Conservation (phyloP, 768 basidiomycete species). For the Sistotremastrum niveocremeum region DNA sequence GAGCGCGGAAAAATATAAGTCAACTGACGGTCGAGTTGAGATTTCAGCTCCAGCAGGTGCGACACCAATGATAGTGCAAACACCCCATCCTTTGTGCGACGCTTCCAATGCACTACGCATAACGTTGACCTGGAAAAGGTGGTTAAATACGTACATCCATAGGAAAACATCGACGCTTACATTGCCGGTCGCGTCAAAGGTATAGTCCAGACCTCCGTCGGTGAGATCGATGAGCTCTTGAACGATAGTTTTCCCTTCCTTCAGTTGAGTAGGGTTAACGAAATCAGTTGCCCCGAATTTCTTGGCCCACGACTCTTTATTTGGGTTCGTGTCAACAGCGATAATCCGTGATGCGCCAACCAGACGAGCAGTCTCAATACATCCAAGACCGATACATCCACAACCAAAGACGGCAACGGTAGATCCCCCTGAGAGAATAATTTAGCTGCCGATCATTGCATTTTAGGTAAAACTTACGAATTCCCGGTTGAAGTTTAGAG, state of each 20-base stretch:
- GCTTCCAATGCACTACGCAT: conserved; percentile 95
- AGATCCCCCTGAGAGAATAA: conserved; percentile 45
- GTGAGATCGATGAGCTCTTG: conserved; percentile 85
- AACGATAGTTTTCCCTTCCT: conserved; percentile 74
- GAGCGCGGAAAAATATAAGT: background rate
- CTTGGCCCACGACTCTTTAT: conserved; percentile 76
- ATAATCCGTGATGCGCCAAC: conserved; percentile 83
- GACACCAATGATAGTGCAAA: conserved; percentile 91
- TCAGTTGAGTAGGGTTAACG: conserved; percentile 63
- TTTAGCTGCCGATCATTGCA: background rate
- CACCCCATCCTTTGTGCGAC: conserved; percentile 99
- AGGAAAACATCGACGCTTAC: conserved; percentile 24
- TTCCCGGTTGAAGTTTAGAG: conserved; percentile 67
- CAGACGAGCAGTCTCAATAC: conserved; percentile 63
- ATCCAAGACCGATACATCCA: conserved; percentile 91
- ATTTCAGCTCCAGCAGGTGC: conserved; percentile 96
- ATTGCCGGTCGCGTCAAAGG: conserved; percentile 95
- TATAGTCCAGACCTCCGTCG: conserved; percentile 94
- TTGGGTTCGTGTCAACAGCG: conserved; percentile 80
- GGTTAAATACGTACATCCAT: conserved; percentile 12
- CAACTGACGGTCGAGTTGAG: conserved; percentile 67
- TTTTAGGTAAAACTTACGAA: conserved; percentile 36
- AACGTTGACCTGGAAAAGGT: conserved; percentile 52
- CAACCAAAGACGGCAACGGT: conserved; percentile 92
- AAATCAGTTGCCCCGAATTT: conserved; percentile 96